Base-by-base conservation (phyloP, 177 flowering plant genomes). In the Vitis hybrid region DNA sequence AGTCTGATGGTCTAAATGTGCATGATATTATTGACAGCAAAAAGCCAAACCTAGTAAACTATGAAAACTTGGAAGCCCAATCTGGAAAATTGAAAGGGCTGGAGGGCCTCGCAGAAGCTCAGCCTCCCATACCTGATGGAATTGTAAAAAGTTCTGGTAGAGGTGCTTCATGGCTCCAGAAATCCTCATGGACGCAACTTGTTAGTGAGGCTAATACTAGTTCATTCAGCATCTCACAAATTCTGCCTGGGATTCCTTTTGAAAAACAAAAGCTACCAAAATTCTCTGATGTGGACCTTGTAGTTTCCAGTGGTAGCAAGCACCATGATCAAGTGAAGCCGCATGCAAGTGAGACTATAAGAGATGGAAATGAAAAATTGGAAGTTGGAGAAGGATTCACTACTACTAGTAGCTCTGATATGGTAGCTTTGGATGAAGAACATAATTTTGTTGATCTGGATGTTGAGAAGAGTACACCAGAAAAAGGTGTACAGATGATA, bases 141-240 rank as follows among this genome's bases (percentile, higher is more conserved):
- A 32, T 52, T 60, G 61, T 59, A 6, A 67, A 27, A 30, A 75
- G 58, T n/a, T 57, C 75, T 19, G 79, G 73, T 11, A 77, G 76
- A 71, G 93, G 93, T 75, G 66, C 78, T 46, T 65, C 83, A 27
- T 91, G 97, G 97, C 69, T 67, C 15, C 89, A 88, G 54, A 87
- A 88, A 73, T 85, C 84, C 58, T 85, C 98, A 2, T 94, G 97
- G 97, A 87, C 82, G 67, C 87, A 91, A 70, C 77, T 92, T 70
- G 81, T 94, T 62, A 75, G 77, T 15, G 86, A 75, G 59, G 63
- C 67, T 6, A 74, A 70, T 59, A 77, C 50, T 60, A 76, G 74
- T 70, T 79, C 86, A 2, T 94, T 94, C 79, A 92, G 89, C 76
- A 79, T 92, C 56, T 62, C 91, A n/a, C 79, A 85, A 63, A 75